Percentiles rank a stretch among this genome's conserved stretches.
Evolutionary conservation across 1,284 basidiomycete genomes (phyloP).

Genomic region (Ustilago lituana): DNA sequence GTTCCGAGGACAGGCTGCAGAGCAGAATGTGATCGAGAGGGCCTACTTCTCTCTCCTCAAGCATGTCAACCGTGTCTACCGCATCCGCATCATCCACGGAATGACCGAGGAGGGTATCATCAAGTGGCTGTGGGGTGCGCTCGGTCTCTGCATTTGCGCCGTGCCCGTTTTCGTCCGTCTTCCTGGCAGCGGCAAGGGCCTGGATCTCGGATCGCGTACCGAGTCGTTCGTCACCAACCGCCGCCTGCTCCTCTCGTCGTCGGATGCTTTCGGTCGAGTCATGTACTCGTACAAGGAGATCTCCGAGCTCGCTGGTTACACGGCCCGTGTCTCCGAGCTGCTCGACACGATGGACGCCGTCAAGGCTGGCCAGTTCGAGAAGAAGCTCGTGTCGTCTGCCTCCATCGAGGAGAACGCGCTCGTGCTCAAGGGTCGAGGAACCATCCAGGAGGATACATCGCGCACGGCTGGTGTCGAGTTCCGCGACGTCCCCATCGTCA

Average conservation of each 20-base stretch:
- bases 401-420: constrained; percentile 80
- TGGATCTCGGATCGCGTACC: constrained; percentile 65
- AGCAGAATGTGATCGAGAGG: constrained; percentile 91
- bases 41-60: constrained; percentile 87
- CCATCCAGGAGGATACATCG: constrained; percentile 69
- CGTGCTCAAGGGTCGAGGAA: constrained; percentile 82
- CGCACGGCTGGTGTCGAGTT: constrained; percentile 79
- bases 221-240: constrained; percentile 86
- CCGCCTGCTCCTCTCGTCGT: constrained; percentile 78
- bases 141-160: constrained; percentile 90
- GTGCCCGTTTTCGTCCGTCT: constrained; percentile 91
- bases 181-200: constrained; percentile 71
- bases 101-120: constrained; percentile 86
- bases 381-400: constrained; percentile 78
- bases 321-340: constrained; percentile 85
- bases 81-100: constrained; percentile 86
- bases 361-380: constrained; percentile 84
- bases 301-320: constrained; percentile 94
- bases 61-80: constrained; percentile 85
- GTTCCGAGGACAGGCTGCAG: constrained; percentile 87
- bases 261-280: constrained; percentile 73
- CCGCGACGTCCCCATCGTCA: constrained; percentile 91
- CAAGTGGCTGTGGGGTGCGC: constrained; percentile 94
- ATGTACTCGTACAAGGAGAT: constrained; percentile 96
- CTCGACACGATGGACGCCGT: constrained; percentile 93